Conservation (phyloP, 1,284 basidiomycete genomes). For the Hortiboletus rubellus region DNA sequence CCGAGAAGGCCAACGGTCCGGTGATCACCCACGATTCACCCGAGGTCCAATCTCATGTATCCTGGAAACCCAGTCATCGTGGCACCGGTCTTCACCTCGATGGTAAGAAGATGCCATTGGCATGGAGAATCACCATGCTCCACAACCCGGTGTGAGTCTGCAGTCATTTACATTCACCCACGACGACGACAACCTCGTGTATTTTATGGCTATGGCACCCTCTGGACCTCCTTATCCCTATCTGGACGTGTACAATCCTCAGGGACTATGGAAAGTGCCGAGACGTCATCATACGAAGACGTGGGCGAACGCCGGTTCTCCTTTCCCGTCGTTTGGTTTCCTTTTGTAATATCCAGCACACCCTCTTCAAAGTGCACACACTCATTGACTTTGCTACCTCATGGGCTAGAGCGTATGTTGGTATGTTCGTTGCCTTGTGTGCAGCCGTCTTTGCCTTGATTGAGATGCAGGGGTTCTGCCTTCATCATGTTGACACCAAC, state of each 20-base stretch:
- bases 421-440: slow-evolving; percentile 25
- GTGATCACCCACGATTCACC: slow-evolving; percentile 12
- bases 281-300: slow-evolving; percentile 7
- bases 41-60: slow-evolving; percentile 22
- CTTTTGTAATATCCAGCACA: slow-evolving; percentile 14
- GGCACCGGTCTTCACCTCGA: slow-evolving; percentile 13
- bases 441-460: neutral
- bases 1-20: slow-evolving; percentile 8
- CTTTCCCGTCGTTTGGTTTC: neutral
- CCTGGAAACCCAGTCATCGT: slow-evolving; percentile 20
- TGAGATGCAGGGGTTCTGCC: slow-evolving; percentile 44
- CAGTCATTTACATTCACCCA: slow-evolving; percentile 4
- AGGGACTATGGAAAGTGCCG: neutral
- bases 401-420: slow-evolving; percentile 47
- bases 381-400: neutral
- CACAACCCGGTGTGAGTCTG: slow-evolving; percentile 7
- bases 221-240: slow-evolving; percentile 30
- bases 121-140: slow-evolving; percentile 15
- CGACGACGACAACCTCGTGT: slow-evolving; percentile 9
- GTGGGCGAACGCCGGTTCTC: slow-evolving; percentile 4
- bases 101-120: neutral
- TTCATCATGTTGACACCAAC: slow-evolving; percentile 48
- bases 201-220: slow-evolving; percentile 32
- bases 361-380: too few species aligned
- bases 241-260: slow-evolving; percentile 34